Conservation (phyloP, 2,329 filamentous ascomycete species). For the Cordyceps fumosorosea region DNA sequence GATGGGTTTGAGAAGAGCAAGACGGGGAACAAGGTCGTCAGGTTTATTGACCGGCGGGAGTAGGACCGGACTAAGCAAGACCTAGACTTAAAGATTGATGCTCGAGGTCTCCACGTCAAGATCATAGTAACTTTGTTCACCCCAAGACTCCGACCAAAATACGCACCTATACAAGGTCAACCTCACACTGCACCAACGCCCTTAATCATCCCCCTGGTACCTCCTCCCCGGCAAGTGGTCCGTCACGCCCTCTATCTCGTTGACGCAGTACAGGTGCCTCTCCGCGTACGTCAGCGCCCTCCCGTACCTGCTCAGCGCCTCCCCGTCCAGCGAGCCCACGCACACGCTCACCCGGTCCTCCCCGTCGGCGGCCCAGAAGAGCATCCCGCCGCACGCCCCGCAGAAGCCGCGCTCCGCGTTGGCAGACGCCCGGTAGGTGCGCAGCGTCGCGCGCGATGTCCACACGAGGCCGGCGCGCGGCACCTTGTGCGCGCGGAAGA, state of each 20-base stretch:
- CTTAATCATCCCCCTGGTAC: conserved; percentile 17
- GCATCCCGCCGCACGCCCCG: conserved; percentile 38
- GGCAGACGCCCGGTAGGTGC: conserved; percentile 34
- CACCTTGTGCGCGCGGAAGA: conserved; percentile 35
- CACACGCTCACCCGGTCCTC: conserved; percentile 27
- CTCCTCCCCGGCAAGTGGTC: conserved; percentile 30
- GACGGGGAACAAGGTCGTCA: conserved; percentile 23
- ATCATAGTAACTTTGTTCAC: too few species aligned
- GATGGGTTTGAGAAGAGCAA: conserved; percentile 21
- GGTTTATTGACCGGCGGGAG: conserved; percentile 17
- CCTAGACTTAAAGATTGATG: not conserved
- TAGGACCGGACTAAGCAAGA: not conserved
- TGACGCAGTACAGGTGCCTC: conserved; percentile 35
- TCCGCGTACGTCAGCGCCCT: conserved; percentile 31
- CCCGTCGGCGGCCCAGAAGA: conserved; percentile 38
- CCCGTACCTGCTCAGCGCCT: conserved; percentile 35
- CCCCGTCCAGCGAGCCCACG: conserved; percentile 39
- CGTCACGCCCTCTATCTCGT: conserved; percentile 43
- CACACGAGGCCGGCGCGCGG: conserved; percentile 30
- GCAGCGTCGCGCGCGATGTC: conserved; percentile 26
- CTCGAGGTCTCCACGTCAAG: too few species aligned
- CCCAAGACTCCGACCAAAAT: too few species aligned
- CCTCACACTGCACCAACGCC: not conserved
- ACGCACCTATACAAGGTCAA: not conserved
- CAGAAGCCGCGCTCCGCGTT: conserved; percentile 42